A percentile compares a stretch with the other conserved stretches of the same genome.
Conservation (phyloP, 2,329 filamentous ascomycete species). For the Blumeria graminis region DNA sequence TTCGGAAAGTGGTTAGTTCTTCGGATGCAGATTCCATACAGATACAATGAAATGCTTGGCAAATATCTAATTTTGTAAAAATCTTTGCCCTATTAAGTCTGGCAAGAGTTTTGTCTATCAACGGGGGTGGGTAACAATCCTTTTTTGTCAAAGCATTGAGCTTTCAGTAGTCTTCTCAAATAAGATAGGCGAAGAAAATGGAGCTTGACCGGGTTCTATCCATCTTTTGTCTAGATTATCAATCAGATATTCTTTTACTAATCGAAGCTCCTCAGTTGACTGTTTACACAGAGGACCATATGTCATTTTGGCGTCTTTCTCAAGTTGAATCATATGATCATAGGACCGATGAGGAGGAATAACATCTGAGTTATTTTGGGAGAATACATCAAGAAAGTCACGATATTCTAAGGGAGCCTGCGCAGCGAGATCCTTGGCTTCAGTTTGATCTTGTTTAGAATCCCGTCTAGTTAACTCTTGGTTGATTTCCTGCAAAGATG, state of each 20-base stretch:
- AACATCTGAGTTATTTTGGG: neutral
- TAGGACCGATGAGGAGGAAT: neutral
- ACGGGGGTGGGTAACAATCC: neutral
- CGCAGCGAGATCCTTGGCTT: neutral
- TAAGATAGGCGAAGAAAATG: neutral
- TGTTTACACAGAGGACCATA: neutral
- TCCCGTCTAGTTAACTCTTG: neutral
- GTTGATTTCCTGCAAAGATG: neutral
- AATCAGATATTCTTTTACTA: neutral
- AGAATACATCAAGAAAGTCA: neutral
- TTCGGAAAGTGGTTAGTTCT: neutral
- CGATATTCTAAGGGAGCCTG: neutral
- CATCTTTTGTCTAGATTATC: neutral
- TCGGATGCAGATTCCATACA: neutral
- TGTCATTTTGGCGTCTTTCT: neutral
- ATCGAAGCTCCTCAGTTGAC: neutral
- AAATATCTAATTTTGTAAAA: conserved; percentile 2
- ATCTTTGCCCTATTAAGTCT: neutral
- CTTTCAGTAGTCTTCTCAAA: neutral
- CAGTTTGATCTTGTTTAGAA: neutral
- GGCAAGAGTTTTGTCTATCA: neutral
- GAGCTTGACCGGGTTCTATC: neutral
- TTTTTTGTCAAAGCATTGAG: conserved; percentile 1
- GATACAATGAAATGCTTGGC: neutral
- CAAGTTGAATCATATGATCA: neutral